Percentiles rank a stretch among this genome's conserved stretches.
Evolutionary conservation across 495 filamentous ascomycete genomes (phyloP).

Genomic region (Polyplosphaeria fusca): DNA sequence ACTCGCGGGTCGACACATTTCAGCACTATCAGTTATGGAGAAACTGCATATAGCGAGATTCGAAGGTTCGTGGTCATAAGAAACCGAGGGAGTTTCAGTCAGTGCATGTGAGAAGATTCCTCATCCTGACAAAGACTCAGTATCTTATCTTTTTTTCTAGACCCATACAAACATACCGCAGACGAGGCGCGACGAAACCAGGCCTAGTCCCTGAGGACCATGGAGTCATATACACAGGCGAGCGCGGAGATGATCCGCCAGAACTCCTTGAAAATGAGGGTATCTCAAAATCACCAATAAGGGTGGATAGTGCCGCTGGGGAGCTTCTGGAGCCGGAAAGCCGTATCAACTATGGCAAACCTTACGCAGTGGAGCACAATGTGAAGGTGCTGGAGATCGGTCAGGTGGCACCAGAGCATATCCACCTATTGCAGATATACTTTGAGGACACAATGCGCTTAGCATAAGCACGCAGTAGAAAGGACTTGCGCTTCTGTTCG

Average conservation of each 20-base stretch:
- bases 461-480: no score
- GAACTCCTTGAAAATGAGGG: constrained; percentile 7
- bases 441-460: constrained; percentile 1
- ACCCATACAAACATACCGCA: not conserved
- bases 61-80: not conserved
- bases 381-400: constrained; percentile 39
- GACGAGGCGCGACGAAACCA: not conserved
- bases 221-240: not conserved
- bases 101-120: not conserved
- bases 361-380: constrained; percentile 41
- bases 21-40: not conserved
- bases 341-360: constrained; percentile 49
- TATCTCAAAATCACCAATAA: constrained; percentile 22
- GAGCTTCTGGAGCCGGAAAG: constrained; percentile 42
- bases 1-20: not conserved
- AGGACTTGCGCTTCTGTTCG: no score
- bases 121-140: not conserved
- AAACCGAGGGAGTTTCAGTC: not conserved
- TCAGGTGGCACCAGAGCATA: constrained; percentile 32
- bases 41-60: not conserved
- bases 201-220: not conserved
- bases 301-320: not conserved
- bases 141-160: not conserved
- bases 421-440: constrained; percentile 40
- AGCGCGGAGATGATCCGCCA: no score